These are phyloP conservation scores for Fusarium multiceps DNA, from an alignment of 2,329 filamentous ascomycete genomes.

Conservation along the genomic window DNA sequence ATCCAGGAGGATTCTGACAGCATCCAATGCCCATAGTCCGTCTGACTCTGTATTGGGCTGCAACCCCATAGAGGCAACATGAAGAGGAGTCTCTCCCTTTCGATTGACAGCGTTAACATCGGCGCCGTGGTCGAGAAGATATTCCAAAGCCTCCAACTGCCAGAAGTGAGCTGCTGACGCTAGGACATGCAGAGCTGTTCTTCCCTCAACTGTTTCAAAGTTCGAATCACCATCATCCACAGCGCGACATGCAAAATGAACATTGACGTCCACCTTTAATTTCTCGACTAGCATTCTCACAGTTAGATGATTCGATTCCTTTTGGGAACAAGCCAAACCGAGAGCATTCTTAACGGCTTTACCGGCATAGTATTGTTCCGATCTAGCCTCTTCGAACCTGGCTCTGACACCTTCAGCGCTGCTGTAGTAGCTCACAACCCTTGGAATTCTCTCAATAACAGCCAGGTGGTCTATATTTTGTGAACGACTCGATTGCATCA, in stretches of 20 bases:
- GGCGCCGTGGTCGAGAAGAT: conserved; percentile 29
- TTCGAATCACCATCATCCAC: background rate
- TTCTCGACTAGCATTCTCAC: conserved; percentile 26
- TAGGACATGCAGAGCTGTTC: conserved; percentile 34
- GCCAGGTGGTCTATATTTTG: conserved; percentile 1
- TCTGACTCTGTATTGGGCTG: background rate
- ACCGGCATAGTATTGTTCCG: fast-evolving
- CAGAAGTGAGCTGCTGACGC: conserved; percentile 30
- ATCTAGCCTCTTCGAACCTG: background rate
- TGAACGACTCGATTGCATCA: conserved; percentile 5
- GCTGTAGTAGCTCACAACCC: conserved; percentile 16
- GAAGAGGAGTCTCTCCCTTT: conserved; percentile 25
- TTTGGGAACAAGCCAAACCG: conserved; percentile 6
- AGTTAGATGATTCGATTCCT: conserved; percentile 24
- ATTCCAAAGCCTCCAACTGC: conserved; percentile 32
- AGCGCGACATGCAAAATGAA: background rate
- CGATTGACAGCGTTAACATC: conserved; percentile 4
- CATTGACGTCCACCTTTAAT: conserved; percentile 32
- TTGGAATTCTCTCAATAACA: background rate
- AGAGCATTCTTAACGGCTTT: conserved; percentile 2
- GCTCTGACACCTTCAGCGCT: background rate
- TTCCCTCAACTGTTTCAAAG: background rate
- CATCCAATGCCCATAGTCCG: conserved; percentile 18
- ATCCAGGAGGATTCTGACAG: conserved; percentile 26
- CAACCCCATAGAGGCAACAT: conserved; percentile 14